phyloP scores from a whole-genome alignment of 768 basidiomycete genomes.

The Auriscalpium microsporum region DNA sequence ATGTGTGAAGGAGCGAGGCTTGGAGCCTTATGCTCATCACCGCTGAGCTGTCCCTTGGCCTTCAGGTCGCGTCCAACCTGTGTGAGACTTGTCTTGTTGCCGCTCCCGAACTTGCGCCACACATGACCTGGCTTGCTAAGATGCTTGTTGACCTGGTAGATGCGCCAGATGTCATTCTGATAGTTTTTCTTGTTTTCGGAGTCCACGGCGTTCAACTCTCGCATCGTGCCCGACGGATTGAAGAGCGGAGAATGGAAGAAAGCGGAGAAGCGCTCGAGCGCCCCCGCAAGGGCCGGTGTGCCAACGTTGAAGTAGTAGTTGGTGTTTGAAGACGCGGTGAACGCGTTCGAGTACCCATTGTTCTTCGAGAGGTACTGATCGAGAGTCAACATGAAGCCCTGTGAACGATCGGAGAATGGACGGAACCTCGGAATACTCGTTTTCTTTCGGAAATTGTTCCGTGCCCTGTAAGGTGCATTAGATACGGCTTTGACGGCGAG shows the following conservation, averaged over 20 bases:
- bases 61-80: conserved; percentile 51
- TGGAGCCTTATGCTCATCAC: conserved; percentile 17
- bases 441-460: conserved; percentile 80
- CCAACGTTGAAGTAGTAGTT: conserved; percentile 78
- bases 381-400: conserved; percentile 20
- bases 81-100: conserved; percentile 67
- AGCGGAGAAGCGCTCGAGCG: conserved; percentile 67
- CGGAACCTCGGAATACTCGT: conserved; percentile 82
- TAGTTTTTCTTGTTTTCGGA: conserved; percentile 97
- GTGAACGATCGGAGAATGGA: neutral
- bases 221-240: conserved; percentile 69
- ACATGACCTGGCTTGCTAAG: conserved; percentile 71
- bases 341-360: conserved; percentile 87
- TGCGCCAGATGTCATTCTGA: conserved; percentile 85
- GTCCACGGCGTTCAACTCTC: conserved; percentile 93
- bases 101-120: conserved; percentile 90
- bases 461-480: conserved; percentile 46
- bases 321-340: conserved; percentile 85
- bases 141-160: conserved; percentile 89
- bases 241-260: conserved; percentile 97
- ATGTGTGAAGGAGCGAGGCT: conserved; percentile 33
- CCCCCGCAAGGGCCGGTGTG: conserved; percentile 53
- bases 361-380: conserved; percentile 62
- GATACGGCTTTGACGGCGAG: neutral
- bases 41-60: conserved; percentile 36